Conservation (phyloP, 768 basidiomycete species). For the Leucocoprinus birnbaumii region DNA sequence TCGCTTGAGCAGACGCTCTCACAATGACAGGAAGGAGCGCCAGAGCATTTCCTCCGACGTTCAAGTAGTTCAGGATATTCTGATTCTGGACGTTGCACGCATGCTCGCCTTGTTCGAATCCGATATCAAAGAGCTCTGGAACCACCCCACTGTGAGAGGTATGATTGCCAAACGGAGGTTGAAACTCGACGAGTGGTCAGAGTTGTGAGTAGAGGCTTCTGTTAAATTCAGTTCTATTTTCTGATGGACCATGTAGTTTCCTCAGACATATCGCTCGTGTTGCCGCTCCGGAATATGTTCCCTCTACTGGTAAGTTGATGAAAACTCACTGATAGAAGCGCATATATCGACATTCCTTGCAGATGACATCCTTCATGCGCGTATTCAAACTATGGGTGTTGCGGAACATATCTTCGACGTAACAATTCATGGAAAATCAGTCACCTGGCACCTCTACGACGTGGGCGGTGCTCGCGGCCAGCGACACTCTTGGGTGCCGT, state of each 20-base stretch:
- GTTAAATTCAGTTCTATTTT: neutral
- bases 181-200: slow-evolving; percentile 84
- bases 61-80: slow-evolving; percentile 43
- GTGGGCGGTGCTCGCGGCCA: slow-evolving; percentile 73
- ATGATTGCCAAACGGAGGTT: slow-evolving; percentile 67
- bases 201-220: slow-evolving; percentile 59
- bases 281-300: slow-evolving; percentile 65
- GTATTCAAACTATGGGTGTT: slow-evolving; percentile 88
- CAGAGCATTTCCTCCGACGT: slow-evolving; percentile 26
- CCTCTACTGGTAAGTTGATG: slow-evolving; percentile 58
- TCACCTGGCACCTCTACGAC: slow-evolving; percentile 73
- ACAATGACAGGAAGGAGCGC: slow-evolving; percentile 29
- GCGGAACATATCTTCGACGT: slow-evolving; percentile 84
- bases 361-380: slow-evolving; percentile 90
- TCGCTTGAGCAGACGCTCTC: slow-evolving; percentile 32
- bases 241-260: slow-evolving; percentile 47
- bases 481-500: slow-evolving; percentile 78
- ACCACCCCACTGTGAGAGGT: slow-evolving; percentile 64
- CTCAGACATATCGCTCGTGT: slow-evolving; percentile 71
- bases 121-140: slow-evolving; percentile 74
- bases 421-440: slow-evolving; percentile 71
- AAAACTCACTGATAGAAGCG: slow-evolving; percentile 12
- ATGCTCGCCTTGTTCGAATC: slow-evolving; percentile 57
- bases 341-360: slow-evolving; percentile 26
- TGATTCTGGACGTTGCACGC: slow-evolving; percentile 59